These are phyloP conservation scores for Kluyveromyces sp. DNA, from an alignment of 1,139 yeast genomes.

Conservation along the genomic window DNA sequence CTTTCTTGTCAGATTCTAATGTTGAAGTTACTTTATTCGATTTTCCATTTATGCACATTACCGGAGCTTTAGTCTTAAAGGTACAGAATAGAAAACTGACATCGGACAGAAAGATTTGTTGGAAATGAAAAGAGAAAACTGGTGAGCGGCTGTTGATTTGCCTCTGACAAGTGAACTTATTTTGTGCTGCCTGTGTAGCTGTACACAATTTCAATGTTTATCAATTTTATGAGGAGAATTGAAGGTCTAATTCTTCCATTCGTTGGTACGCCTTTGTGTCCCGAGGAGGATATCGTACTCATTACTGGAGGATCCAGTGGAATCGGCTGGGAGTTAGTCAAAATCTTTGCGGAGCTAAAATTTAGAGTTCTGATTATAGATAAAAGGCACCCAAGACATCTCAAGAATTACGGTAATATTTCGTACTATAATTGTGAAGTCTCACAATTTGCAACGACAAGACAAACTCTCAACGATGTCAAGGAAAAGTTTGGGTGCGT, in stretches of 20 bases:
- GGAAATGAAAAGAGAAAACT: too few relatives aligned
- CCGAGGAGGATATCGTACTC: slow-evolving; percentile 50
- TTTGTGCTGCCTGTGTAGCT: too few relatives aligned
- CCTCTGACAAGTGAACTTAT: too few relatives aligned
- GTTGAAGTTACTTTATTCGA: not conserved
- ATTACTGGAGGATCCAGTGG: slow-evolving; percentile 83
- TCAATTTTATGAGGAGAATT: not conserved
- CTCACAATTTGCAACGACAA: not conserved
- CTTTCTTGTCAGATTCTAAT: not conserved
- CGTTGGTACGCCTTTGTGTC: slow-evolving; percentile 4
- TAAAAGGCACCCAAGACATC: slow-evolving; percentile 5
- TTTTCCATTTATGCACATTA: not conserved
- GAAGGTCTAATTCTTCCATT: not conserved
- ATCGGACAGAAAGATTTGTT: not conserved
- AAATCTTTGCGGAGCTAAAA: slow-evolving; percentile 36
- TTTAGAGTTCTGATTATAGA: slow-evolving; percentile 62
- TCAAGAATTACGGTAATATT: not conserved
- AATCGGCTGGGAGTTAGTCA: slow-evolving; percentile 60
- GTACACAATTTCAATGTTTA: too few relatives aligned
- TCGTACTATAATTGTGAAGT: slow-evolving; percentile 2
- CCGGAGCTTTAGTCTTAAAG: not conserved
- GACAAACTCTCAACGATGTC: not conserved
- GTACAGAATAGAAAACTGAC: not conserved
- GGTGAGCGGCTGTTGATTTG: too few relatives aligned
- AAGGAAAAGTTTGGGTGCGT: not conserved